Base-by-base conservation (phyloP, 2,329 filamentous ascomycete genomes). In the Penicillium sp. region DNA sequence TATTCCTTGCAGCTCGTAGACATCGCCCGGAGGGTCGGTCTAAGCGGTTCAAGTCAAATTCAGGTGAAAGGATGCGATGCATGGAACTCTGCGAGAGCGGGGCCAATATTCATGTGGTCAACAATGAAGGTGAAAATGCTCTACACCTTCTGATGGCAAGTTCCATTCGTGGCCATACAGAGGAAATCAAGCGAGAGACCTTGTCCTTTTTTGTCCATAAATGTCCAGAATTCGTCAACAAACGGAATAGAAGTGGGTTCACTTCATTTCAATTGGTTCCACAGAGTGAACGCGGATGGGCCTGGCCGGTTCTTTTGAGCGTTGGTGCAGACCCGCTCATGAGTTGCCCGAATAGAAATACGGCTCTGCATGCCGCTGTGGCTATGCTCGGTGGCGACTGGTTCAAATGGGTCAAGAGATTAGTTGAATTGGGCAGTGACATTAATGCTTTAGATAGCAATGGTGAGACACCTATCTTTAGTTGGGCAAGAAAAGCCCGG, bases 1-100 rank as follows among this genome's bases (percentile, higher is more conserved):
- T 49, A 15, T 36, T 42, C 9, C 46, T 49, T 20, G 46, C 46
- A 42, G 37, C 46, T 42, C 34, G 27, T 32, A 42, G 24, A 17
- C 3, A 29, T 30, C 26, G 13, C 18, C 4, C 39, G 3, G 3
- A n/a, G 21, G 3, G 2, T 23, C 7, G n/a, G n/a, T n/a, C n/a
- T n/a, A n/a, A n/a, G n/a, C n/a, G n/a, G n/a, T n/a, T n/a, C n/a
- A n/a, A n/a, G n/a, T n/a, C n/a, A n/a, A n/a, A 39, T 21, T 1
- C 4, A 9, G 5, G 7, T 6, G 10, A 32, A 32, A 15, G 17
- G 7, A 7, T 49, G 15, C 36, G 37, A n/a, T 29, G 21, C 29
- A 36, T 49, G 37, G 29, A 27, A n/a, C 26, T 40, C 17, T 29
- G 34, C 3, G 23, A 20, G 27, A 48, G 29, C 10, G 37, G 37